Percentiles rank a stretch among this genome's conserved stretches.
Evolutionary conservation across 306 rosid genomes (phyloP).

Genomic region (Nissolia schottii): DNA sequence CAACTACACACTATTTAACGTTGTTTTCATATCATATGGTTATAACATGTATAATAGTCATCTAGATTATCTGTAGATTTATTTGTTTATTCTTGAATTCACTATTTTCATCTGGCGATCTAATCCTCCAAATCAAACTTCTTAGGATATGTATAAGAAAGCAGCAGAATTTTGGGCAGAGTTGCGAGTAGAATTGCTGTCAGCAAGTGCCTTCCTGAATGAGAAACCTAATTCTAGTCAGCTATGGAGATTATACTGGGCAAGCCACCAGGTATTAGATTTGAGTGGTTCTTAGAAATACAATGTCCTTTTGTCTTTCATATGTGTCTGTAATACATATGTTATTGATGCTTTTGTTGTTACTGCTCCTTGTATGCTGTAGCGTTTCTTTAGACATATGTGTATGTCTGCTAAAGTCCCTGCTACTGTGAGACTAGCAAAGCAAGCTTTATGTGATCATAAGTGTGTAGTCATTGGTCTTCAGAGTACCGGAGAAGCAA

Average conservation of each 20-base stretch:
- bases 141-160: slow-evolving; percentile 77
- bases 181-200: slow-evolving; percentile 72
- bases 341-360: slow-evolving; percentile 18
- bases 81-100: background rate
- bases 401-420: slow-evolving; percentile 99
- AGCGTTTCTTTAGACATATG: slow-evolving; percentile 98
- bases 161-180: slow-evolving; percentile 97
- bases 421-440: slow-evolving; percentile 82
- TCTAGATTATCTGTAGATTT: background rate
- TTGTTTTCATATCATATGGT: background rate
- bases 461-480: slow-evolving; percentile 96
- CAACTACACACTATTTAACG: background rate
- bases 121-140: slow-evolving; percentile 5
- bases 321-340: background rate
- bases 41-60: background rate
- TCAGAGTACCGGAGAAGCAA: slow-evolving; percentile 99
- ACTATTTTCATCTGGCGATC: slow-evolving; percentile 1
- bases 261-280: slow-evolving; percentile 86
- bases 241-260: slow-evolving; percentile 96
- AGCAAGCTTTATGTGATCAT: slow-evolving; percentile 70
- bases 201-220: slow-evolving; percentile 64
- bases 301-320: background rate
- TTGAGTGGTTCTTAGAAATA: background rate
- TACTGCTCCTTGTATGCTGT: slow-evolving; percentile 33
- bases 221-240: slow-evolving; percentile 86